Percentiles rank a stretch among this genome's conserved stretches.
These are phyloP conservation scores for Rhizophora apiculata DNA, from an alignment of 345 rosid genomes.

Conservation along the genomic window DNA sequence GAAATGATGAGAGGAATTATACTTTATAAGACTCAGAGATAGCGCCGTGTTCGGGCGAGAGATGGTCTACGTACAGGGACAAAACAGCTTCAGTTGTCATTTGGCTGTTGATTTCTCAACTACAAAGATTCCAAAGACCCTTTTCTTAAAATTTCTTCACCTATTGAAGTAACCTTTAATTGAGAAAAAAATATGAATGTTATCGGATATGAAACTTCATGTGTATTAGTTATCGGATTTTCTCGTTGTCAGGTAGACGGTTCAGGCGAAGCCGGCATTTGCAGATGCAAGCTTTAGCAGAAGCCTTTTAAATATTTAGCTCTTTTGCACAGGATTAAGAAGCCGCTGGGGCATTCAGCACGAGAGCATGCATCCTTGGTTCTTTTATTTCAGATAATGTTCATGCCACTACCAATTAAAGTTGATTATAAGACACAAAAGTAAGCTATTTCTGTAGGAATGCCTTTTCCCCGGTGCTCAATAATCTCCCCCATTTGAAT, in stretches of 20 bases:
- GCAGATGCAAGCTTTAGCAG: background rate
- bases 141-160: background rate
- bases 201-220: background rate
- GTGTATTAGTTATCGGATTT: background rate
- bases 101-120: too few relatives aligned
- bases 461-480: conserved; percentile 30
- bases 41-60: too few relatives aligned
- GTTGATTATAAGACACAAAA: conserved; percentile 8
- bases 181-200: background rate
- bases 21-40: too few relatives aligned
- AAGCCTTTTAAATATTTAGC: background rate
- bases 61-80: too few relatives aligned
- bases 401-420: conserved; percentile 24
- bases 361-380: background rate
- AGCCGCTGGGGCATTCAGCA: background rate
- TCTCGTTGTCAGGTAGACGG: background rate
- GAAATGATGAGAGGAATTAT: too few relatives aligned
- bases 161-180: background rate
- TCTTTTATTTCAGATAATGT: conserved; percentile 14
- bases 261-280: too few relatives aligned
- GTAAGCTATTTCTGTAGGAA: background rate
- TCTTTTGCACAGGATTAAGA: background rate
- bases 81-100: too few relatives aligned
- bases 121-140: background rate
- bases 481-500: conserved; percentile 9